Percentiles rank a stretch among this genome's conserved stretches.
These are phyloP conservation scores for Coemansia sp. DNA, from an alignment of 192 early-diverging fungal genomes.

Conservation along the genomic window DNA sequence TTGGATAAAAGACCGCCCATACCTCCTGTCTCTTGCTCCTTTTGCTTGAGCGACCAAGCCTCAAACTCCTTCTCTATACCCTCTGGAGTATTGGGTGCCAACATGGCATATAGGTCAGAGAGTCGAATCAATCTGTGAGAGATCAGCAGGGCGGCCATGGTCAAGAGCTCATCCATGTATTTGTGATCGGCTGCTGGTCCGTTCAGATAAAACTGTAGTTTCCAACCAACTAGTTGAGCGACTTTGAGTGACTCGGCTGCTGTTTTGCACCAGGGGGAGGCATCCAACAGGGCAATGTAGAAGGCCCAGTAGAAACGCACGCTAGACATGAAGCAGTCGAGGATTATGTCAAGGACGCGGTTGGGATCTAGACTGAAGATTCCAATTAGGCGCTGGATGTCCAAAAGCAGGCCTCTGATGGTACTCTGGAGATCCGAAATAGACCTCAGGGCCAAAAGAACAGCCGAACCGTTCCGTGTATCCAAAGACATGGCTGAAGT, in stretches of 20 bases:
- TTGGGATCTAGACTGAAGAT: conserved; percentile 44
- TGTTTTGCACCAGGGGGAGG: conserved; percentile 41
- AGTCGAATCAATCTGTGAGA: conserved; percentile 27
- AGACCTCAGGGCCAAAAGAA: conserved; percentile 21
- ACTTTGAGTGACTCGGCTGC: conserved; percentile 25
- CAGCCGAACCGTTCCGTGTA: background rate
- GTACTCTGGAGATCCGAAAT: conserved; percentile 15
- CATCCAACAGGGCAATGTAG: conserved; percentile 42
- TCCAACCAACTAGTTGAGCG: conserved; percentile 46
- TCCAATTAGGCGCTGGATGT: conserved; percentile 43
- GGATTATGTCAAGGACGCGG: conserved; percentile 42
- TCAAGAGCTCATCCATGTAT: conserved; percentile 39
- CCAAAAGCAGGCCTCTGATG: conserved; percentile 16
- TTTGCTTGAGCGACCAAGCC: conserved; percentile 22
- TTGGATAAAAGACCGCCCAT: conserved; percentile 15
- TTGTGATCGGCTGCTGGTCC: conserved; percentile 17
- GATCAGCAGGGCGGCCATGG: conserved; percentile 43
- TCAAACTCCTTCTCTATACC: conserved; percentile 21
- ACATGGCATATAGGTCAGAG: conserved; percentile 29
- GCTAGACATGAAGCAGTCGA: conserved; percentile 47
- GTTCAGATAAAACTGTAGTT: conserved; percentile 35
- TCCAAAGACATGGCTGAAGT: background rate
- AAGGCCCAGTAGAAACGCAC: conserved; percentile 45
- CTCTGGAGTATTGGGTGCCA: conserved; percentile 13
- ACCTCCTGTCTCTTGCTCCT: conserved; percentile 8